Percentiles rank a stretch among this genome's conserved stretches.
These are phyloP conservation scores for Fusarium sp. DNA, from an alignment of 2,329 filamentous ascomycete species.

Conservation along the genomic window DNA sequence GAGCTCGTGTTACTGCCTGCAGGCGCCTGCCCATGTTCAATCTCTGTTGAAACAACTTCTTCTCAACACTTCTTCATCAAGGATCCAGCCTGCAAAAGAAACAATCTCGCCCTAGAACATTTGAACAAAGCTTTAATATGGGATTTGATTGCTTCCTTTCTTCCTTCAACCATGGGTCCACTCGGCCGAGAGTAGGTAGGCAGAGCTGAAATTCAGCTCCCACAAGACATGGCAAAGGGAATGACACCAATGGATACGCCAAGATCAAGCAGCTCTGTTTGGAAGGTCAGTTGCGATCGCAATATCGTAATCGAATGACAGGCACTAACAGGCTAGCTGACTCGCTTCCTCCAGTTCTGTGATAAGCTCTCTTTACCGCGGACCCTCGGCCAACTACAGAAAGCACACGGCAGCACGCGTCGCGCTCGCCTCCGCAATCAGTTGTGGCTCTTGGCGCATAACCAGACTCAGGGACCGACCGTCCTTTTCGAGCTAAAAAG, in stretches of 20 bases:
- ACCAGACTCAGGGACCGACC: background rate
- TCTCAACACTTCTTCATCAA: background rate
- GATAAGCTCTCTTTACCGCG: constrained; percentile 2
- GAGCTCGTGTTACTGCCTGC: background rate
- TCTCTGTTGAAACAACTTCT: background rate
- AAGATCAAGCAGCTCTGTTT: constrained; percentile 24
- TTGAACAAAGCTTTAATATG: background rate
- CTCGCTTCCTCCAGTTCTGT: constrained; percentile 14
- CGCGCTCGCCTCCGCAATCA: constrained; percentile 23
- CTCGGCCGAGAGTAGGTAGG: background rate
- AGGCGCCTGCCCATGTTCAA: background rate
- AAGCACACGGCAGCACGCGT: constrained; percentile 14
- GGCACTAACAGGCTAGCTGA: constrained; percentile 4
- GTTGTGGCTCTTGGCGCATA: constrained; percentile 35
- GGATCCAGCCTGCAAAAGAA: background rate
- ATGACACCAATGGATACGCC: constrained; percentile 21
- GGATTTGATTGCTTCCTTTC: background rate
- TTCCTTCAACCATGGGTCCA: background rate
- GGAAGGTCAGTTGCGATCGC: constrained; percentile 23
- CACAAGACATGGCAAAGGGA: background rate
- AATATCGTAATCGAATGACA: constrained; percentile 15
- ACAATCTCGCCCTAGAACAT: background rate
- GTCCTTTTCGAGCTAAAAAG: constrained; percentile 29
- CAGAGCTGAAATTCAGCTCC: background rate
- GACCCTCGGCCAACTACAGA: constrained; percentile 19